Evolutionary conservation across 2,329 filamentous ascomycete genomes (phyloP).

Genomic region (Ophiostoma tasmaniense): DNA sequence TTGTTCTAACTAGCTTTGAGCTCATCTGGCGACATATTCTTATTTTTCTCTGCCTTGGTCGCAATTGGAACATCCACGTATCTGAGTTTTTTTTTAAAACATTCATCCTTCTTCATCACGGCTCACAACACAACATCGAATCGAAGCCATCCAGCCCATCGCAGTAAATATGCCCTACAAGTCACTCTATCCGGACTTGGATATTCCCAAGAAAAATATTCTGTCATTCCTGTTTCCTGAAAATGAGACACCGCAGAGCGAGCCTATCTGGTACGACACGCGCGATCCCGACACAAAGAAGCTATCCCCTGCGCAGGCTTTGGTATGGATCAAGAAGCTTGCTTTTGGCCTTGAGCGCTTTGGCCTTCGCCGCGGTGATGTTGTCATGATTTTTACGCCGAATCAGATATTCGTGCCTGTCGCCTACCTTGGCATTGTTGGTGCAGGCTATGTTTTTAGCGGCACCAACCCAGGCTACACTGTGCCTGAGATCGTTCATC

Average conservation of each 20-base stretch:
- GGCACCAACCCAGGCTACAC: conserved; percentile 59
- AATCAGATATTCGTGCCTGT: conserved; percentile 70
- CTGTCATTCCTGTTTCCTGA: conserved; percentile 30
- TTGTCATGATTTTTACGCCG: conserved; percentile 64
- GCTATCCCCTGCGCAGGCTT: conserved; percentile 39
- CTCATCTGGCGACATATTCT: neutral
- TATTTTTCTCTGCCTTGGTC: neutral
- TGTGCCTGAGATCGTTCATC: conserved; percentile 18
- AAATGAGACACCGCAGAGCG: conserved; percentile 29
- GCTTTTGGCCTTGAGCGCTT: conserved; percentile 45
- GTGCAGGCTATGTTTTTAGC: conserved; percentile 69
- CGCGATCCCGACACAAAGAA: conserved; percentile 32
- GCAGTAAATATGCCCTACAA: conserved; percentile 31
- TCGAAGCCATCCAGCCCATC: neutral
- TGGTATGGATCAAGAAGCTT: conserved; percentile 45
- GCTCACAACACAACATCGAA: neutral
- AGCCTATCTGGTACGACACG: conserved; percentile 47
- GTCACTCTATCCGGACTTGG: conserved; percentile 35
- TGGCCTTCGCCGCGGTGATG: conserved; percentile 60
- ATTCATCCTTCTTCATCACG: neutral
- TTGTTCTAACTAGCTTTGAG: neutral
- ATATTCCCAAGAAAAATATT: conserved; percentile 39
- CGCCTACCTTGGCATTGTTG: conserved; percentile 62
- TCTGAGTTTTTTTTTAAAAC: neutral
- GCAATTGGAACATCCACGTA: neutral